Conservation (phyloP, 805 yeast genomes). For the Nakazawaea sp. region DNA sequence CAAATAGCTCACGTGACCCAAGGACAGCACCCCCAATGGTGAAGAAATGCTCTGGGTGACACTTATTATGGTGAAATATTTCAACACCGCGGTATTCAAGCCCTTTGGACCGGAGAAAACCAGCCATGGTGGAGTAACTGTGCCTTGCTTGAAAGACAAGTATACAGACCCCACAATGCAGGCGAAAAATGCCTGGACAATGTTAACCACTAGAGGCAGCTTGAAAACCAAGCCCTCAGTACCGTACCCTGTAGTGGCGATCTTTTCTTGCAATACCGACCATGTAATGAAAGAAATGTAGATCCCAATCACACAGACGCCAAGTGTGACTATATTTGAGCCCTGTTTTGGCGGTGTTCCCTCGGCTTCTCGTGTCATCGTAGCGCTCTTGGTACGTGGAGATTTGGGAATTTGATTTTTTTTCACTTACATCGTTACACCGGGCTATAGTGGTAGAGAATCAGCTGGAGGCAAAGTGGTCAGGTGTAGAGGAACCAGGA, state of each 20-base stretch:
- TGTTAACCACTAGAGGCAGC: conserved; percentile 73
- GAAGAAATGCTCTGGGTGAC: conserved; percentile 73
- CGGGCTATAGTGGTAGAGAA: no score
- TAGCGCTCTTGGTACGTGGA: no score
- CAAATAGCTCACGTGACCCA: conserved; percentile 79
- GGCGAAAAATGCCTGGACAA: conserved; percentile 71
- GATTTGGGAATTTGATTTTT: no score
- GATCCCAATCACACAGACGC: conserved; percentile 50
- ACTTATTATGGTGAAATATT: conserved; percentile 47
- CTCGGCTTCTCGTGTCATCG: no score
- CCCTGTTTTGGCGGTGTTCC: no score
- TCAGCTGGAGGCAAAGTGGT: no score
- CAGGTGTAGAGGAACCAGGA: no score
- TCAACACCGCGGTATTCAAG: conserved; percentile 22
- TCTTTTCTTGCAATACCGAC: conserved; percentile 89
- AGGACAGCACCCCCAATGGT: conserved; percentile 74
- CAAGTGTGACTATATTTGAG: conserved; percentile 11
- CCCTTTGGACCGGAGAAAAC: conserved; percentile 20
- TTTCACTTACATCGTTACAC: no score
- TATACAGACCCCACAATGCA: conserved; percentile 60
- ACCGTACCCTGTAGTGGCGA: conserved; percentile 72
- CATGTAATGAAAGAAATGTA: conserved; percentile 84
- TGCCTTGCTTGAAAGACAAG: conserved; percentile 28
- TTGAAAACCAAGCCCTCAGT: conserved; percentile 47
- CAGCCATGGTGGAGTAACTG: conserved; percentile 23